phyloP scores from a whole-genome alignment of 768 basidiomycete species.

The Pulveroboletus ravenelii region DNA sequence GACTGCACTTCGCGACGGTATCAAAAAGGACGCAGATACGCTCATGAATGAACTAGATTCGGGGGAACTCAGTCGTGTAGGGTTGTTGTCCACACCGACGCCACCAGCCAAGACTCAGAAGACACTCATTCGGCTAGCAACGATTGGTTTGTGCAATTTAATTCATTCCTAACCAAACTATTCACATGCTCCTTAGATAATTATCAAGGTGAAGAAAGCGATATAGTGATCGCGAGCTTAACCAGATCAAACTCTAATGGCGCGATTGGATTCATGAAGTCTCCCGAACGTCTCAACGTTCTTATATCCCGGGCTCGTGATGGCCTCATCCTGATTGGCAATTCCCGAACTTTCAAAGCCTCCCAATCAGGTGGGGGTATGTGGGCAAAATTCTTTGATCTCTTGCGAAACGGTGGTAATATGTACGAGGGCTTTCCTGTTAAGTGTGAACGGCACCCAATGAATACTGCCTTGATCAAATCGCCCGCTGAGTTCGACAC shows the following conservation, averaged over 20 bases:
- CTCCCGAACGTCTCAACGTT: constrained; percentile 67
- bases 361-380: constrained; percentile 47
- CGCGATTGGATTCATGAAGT: constrained; percentile 69
- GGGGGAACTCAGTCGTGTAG: constrained; percentile 52
- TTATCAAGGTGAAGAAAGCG: constrained; percentile 72
- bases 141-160: constrained; percentile 46
- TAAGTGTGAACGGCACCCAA: constrained; percentile 52
- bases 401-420: constrained; percentile 40
- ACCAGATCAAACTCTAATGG: constrained; percentile 52
- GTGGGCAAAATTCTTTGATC: constrained; percentile 47
- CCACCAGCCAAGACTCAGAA: constrained; percentile 35
- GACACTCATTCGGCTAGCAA: constrained; percentile 51
- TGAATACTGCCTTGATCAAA: constrained; percentile 33
- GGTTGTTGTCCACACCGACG: constrained; percentile 41
- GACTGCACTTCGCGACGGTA: constrained; percentile 40
- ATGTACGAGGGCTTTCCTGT: constrained; percentile 59
- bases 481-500: constrained; percentile 21
- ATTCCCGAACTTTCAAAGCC: constrained; percentile 51
- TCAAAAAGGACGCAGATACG: constrained; percentile 50
- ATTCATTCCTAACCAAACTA: background rate
- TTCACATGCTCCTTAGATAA: constrained; percentile 44
- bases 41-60: constrained; percentile 61
- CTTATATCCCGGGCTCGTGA: constrained; percentile 65
- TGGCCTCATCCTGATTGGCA: constrained; percentile 63
- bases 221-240: constrained; percentile 59